Evolutionary conservation across 148 eudicot genomes (phyloP).

Genomic region (Hydrangea macrophylla): DNA sequence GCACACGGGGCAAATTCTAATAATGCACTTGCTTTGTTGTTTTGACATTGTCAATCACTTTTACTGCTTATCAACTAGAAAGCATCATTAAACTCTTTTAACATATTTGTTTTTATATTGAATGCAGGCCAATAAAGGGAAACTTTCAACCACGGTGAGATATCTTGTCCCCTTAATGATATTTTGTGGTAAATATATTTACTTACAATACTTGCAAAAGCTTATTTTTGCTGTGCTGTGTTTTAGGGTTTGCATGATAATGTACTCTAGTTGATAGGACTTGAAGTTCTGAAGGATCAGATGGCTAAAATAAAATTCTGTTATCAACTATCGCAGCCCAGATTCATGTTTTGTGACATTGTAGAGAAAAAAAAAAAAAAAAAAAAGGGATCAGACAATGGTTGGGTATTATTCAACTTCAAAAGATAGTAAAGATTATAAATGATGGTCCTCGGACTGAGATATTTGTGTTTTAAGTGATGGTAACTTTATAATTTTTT

Average conservation of each 20-base stretch:
- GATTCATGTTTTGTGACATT: neutral
- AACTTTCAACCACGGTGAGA: constrained; percentile 18
- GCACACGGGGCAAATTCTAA: neutral
- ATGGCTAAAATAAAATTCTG: neutral
- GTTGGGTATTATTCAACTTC: too few relatives aligned
- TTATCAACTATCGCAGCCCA: too few relatives aligned
- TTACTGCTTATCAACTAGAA: too few relatives aligned
- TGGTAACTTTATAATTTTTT: too few relatives aligned
- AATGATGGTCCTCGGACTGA: too few relatives aligned
- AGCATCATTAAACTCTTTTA: too few relatives aligned
- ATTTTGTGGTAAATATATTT: neutral
- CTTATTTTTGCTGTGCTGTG: neutral
- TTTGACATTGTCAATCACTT: constrained; percentile 1
- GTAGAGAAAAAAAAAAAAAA: neutral
- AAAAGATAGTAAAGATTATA: too few relatives aligned
- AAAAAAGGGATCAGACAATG: too few relatives aligned
- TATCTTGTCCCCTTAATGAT: neutral
- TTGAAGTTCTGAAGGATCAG: neutral
- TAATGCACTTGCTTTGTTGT: neutral
- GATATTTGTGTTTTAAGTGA: too few relatives aligned
- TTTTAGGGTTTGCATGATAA: neutral
- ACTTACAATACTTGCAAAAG: neutral
- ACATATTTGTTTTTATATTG: neutral
- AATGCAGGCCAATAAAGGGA: constrained; percentile 14
- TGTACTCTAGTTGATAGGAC: neutral